Evolutionary conservation across 73 alveolate species (phyloP), one percentile per base, ranked within the genome.

Genomic region (Paraurostyla sp.): DNA sequence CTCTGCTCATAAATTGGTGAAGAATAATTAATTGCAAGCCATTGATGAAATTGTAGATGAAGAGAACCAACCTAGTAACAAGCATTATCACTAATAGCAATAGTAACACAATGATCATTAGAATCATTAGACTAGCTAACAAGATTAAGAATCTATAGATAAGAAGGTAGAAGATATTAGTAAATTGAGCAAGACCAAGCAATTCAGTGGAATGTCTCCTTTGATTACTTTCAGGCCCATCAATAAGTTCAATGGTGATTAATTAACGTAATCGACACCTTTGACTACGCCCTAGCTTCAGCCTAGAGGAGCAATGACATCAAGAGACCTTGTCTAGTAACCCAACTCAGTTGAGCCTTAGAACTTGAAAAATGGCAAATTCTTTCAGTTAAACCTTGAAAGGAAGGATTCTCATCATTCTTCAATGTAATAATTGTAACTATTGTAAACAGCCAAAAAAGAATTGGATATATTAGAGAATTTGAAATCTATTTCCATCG

Each of bases 401-500:
- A 35, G 42, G 40, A 18, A 60, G n/a, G n/a, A n/a, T n/a, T n/a
- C n/a, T n/a, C n/a, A 49, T 9, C 45, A 78, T 25, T 35, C 6
- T 7, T 49, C 89, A 16, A 0, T 27, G 80, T 15, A 78, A 3
- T 27, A 48, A 49, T 6, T 73, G 4, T 6, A 45, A 0, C 9
- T 54, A 4, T 27, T 78, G 42, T 43, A 60, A 25, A 42, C 42
- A 25, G 92, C 82, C 20, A 41, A 65, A 43, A 60, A 83, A 29
- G 92, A 83, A 69, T 57, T 83, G 0, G 85, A 83, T 22, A 29
- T 63, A 1, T 22, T 83, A n/a, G 92, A 83, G 36, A 83, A 63
- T 25, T 76, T 83, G 29, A 83, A 83, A 38, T 18, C 89, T 13
- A 46, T 78, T 0, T 54, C 89, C 13, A 3, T 49, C 2, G 76